A percentile compares a stretch with the other conserved stretches of the same genome.
phyloP scores from a whole-genome alignment of 352 stramenopile genomes.

The Phytophthora pseudosyringae region DNA sequence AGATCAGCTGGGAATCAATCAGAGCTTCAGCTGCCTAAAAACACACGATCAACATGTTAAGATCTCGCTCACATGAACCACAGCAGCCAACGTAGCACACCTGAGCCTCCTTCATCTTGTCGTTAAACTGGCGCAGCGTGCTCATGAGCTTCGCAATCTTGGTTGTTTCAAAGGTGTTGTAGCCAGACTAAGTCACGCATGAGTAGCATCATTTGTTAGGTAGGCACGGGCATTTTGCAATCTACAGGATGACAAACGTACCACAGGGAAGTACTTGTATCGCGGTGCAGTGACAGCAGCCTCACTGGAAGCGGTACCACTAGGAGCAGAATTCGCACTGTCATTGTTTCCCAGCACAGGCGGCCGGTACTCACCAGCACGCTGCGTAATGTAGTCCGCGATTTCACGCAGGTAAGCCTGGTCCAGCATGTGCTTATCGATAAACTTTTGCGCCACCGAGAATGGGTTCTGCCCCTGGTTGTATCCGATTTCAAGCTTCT shows the following conservation, averaged over 20 bases:
- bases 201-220: conserved; percentile 14
- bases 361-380: conserved; percentile 78
- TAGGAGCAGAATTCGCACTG: conserved; percentile 30
- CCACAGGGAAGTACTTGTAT: conserved; percentile 80
- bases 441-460: conserved; percentile 95
- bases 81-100: conserved; percentile 37
- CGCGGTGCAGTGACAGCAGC: conserved; percentile 11
- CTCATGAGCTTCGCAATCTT: conserved; percentile 93
- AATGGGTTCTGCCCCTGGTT: conserved; percentile 98
- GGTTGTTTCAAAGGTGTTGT: conserved; percentile 93
- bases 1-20: conserved; percentile 55
- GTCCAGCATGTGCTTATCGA: conserved; percentile 96
- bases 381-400: conserved; percentile 96
- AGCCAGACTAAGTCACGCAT: conserved; percentile 60
- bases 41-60: conserved; percentile 8
- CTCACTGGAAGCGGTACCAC: conserved; percentile 8
- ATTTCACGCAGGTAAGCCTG: conserved; percentile 94
- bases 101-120: conserved; percentile 59
- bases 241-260: conserved; percentile 20
- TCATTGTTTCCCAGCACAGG: conserved; percentile 66
- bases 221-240: background rate
- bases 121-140: conserved; percentile 93
- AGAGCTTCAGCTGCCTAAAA: conserved; percentile 33
- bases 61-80: background rate
- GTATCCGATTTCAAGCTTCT: conserved; percentile 97